A percentile compares a stretch with the other conserved stretches of the same genome.
These are phyloP conservation scores for Artomyces pyxidatus DNA, from an alignment of 768 basidiomycete genomes.

Conservation along the genomic window DNA sequence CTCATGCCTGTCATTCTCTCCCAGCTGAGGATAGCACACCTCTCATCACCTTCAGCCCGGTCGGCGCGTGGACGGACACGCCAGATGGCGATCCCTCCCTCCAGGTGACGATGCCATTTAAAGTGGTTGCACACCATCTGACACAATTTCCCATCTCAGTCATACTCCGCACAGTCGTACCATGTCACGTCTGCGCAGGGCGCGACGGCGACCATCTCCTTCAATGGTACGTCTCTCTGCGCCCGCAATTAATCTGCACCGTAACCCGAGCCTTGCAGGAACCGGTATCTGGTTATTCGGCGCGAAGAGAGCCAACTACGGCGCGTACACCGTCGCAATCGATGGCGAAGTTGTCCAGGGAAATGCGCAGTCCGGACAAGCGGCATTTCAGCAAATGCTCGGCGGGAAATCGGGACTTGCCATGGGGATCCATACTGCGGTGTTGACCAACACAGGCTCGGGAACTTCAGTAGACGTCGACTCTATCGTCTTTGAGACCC, in stretches of 20 bases:
- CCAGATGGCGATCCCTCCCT: slow-evolving; percentile 32
- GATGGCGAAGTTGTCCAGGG: slow-evolving; percentile 34
- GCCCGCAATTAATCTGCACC: not conserved
- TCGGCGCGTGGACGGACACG: slow-evolving; percentile 42
- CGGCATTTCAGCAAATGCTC: slow-evolving; percentile 31
- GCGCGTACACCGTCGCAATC: slow-evolving; percentile 35
- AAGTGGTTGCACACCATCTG: not conserved
- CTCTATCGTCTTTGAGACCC: slow-evolving; percentile 34
- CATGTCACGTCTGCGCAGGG: slow-evolving; percentile 36
- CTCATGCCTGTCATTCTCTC: not conserved
- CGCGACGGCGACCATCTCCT: slow-evolving; percentile 42
- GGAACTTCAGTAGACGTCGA: slow-evolving; percentile 42
- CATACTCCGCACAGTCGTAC: slow-evolving; percentile 36
- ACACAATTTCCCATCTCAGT: slow-evolving; percentile 20
- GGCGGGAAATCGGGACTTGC: slow-evolving; percentile 34
- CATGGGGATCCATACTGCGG: slow-evolving; percentile 39
- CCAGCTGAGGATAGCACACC: slow-evolving; percentile 52
- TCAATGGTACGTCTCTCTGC: slow-evolving; percentile 29
- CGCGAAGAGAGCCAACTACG: slow-evolving; percentile 37
- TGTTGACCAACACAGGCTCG: slow-evolving; percentile 37
- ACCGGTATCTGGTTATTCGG: slow-evolving; percentile 49
- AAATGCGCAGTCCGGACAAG: slow-evolving; percentile 24
- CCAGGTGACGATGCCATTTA: slow-evolving; percentile 18
- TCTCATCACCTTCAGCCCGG: slow-evolving; percentile 41
- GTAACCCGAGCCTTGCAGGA: not conserved